These are phyloP conservation scores for Pichia phayaonensis DNA, from an alignment of 805 yeast genomes.

Conservation along the genomic window DNA sequence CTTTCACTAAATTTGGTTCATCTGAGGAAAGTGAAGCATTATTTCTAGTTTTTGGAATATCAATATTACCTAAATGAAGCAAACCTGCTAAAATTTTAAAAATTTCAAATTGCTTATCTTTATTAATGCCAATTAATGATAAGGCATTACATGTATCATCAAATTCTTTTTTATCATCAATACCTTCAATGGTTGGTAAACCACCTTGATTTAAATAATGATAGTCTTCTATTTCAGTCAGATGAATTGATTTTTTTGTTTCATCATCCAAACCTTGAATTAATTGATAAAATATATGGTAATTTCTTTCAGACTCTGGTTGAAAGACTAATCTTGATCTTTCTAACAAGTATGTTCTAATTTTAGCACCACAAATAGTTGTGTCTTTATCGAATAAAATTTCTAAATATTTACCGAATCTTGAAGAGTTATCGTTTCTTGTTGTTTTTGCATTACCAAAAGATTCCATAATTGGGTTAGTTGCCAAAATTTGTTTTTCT, in stretches of 20 bases:
- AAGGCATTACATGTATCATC: constrained; percentile 70
- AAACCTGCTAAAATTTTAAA: constrained; percentile 81
- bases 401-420: constrained; percentile 94
- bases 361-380: constrained; percentile 87
- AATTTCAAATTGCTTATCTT: constrained; percentile 52
- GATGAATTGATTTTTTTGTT: constrained; percentile 49
- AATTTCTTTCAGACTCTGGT: constrained; percentile 84
- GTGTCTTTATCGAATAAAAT: constrained; percentile 71
- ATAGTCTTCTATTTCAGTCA: constrained; percentile 60
- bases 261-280: constrained; percentile 60
- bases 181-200: constrained; percentile 54
- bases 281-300: constrained; percentile 90
- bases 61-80: constrained; percentile 88
- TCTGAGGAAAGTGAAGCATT: constrained; percentile 78
- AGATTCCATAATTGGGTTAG: constrained; percentile 96
- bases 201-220: constrained; percentile 89
- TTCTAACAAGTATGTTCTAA: constrained; percentile 87
- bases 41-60: constrained; percentile 73
- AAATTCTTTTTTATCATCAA: constrained; percentile 80
- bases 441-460: constrained; percentile 98
- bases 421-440: constrained; percentile 93
- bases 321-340: constrained; percentile 93
- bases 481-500: constrained; percentile 90
- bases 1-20: constrained; percentile 77
- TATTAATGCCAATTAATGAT: constrained; percentile 64